Evolutionary conservation across 768 basidiomycete genomes (phyloP).

Genomic region (Boletellus ananiceps): DNA sequence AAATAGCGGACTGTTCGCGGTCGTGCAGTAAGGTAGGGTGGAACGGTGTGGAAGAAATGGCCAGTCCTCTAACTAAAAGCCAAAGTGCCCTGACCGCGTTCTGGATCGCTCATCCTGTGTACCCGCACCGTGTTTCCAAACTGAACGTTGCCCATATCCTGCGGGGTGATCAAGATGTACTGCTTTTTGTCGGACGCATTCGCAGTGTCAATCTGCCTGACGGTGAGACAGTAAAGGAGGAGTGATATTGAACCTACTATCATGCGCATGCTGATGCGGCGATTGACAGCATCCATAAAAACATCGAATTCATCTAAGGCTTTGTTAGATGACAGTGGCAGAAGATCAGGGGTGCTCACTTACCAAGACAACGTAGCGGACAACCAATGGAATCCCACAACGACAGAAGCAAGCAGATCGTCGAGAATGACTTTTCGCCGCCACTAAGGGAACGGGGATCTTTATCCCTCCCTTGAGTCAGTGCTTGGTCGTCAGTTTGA

Average conservation of each 20-base stretch:
- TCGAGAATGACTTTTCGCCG: conserved; percentile 96
- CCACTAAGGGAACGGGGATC: conserved; percentile 85
- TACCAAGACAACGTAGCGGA: conserved; percentile 87
- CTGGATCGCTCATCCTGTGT: conserved; percentile 74
- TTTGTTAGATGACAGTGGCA: conserved; percentile 9
- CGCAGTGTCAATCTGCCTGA: conserved; percentile 76
- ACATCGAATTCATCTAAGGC: conserved; percentile 91
- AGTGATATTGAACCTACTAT: conserved; percentile 50
- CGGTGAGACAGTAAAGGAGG: background rate
- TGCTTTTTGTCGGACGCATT: conserved; percentile 85
- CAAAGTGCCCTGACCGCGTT: conserved; percentile 55
- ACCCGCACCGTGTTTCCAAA: conserved; percentile 69
- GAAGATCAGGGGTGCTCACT: conserved; percentile 13
- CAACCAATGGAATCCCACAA: conserved; percentile 96
- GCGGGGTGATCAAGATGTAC: conserved; percentile 95
- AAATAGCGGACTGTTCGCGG: background rate
- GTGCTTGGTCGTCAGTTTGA: conserved; percentile 75
- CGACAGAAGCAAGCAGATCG: conserved; percentile 88
- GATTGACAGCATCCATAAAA: conserved; percentile 93
- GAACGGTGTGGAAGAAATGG: background rate
- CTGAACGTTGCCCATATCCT: conserved; percentile 75
- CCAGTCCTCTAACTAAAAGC: conserved; percentile 25
- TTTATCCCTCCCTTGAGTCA: conserved; percentile 67
- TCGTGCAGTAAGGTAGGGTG: conserved; percentile 1
- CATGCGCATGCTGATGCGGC: conserved; percentile 92